These are phyloP conservation scores for Jatropha multifida DNA, from an alignment of 441 rosid genomes.

Conservation along the genomic window DNA sequence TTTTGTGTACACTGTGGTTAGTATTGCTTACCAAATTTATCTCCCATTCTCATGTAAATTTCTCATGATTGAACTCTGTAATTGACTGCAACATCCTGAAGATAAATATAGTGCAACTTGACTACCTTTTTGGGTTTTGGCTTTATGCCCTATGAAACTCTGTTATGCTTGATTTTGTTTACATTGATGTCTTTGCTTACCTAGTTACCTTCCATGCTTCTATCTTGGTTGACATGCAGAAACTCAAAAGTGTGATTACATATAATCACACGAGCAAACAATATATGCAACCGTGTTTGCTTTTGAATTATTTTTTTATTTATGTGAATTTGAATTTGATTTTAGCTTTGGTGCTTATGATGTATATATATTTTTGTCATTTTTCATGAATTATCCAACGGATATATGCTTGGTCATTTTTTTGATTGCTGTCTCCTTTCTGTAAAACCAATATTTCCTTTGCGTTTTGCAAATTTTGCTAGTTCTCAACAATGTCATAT, in stretches of 20 bases:
- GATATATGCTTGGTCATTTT: no score
- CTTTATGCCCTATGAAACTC: conserved; percentile 7
- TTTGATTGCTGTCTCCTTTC: background rate
- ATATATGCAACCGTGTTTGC: no score
- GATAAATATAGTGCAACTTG: conserved; percentile 15
- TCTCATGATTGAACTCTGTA: conserved; percentile 17
- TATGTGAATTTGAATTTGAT: no score
- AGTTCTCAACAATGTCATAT: background rate
- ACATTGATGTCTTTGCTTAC: background rate
- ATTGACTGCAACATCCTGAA: conserved; percentile 19
- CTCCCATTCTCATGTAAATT: conserved; percentile 12
- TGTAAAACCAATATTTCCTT: background rate
- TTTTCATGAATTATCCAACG: no score
- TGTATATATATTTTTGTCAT: no score
- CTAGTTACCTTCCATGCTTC: background rate
- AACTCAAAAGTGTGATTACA: background rate
- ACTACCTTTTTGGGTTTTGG: conserved; percentile 19
- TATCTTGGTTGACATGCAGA: background rate
- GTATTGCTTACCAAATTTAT: conserved; percentile 14
- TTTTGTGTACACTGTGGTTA: conserved; percentile 24
- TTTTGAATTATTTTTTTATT: no score
- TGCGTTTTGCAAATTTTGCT: background rate
- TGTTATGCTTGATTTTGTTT: conserved; percentile 7
- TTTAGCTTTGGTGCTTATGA: no score
- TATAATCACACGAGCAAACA: background rate